Percentiles rank a stretch among this genome's conserved stretches.
Evolutionary conservation across 768 basidiomycete genomes (phyloP).

Genomic region (Amanita exitialis): DNA sequence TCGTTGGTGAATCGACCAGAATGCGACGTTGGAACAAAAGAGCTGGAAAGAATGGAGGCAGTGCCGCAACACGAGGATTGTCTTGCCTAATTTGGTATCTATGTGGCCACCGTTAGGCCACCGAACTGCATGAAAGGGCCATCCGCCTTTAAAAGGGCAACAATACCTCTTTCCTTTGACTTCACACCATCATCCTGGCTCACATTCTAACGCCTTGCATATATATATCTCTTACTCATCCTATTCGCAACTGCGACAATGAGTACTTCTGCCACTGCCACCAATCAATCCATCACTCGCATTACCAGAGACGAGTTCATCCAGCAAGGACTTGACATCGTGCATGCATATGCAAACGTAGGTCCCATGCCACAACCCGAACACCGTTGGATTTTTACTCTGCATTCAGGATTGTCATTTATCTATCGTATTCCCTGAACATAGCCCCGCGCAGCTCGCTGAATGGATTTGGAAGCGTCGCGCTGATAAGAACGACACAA

Average conservation of each 20-base stretch:
- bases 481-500: not conserved
- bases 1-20: too few species aligned
- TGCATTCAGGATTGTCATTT: not conserved
- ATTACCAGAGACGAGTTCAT: slow-evolving; percentile 7
- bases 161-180: not conserved
- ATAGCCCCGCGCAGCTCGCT: not conserved
- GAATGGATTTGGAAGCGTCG: not conserved
- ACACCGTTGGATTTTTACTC: not conserved
- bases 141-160: not conserved
- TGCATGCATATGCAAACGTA: slow-evolving; percentile 7
- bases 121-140: not conserved
- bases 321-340: slow-evolving; percentile 6
- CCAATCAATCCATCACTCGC: not conserved
- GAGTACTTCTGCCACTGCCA: not conserved
- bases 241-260: not conserved
- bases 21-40: not conserved
- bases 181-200: not conserved
- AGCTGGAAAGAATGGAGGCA: not conserved
- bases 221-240: not conserved
- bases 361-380: not conserved
- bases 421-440: not conserved
- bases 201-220: not conserved
- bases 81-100: not conserved
- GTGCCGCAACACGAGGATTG: not conserved
- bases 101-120: not conserved